A percentile compares a stretch with the other conserved stretches of the same genome.
Conservation (phyloP, 805 yeast genomes). For the Wickerhamiella dianesei region DNA sequence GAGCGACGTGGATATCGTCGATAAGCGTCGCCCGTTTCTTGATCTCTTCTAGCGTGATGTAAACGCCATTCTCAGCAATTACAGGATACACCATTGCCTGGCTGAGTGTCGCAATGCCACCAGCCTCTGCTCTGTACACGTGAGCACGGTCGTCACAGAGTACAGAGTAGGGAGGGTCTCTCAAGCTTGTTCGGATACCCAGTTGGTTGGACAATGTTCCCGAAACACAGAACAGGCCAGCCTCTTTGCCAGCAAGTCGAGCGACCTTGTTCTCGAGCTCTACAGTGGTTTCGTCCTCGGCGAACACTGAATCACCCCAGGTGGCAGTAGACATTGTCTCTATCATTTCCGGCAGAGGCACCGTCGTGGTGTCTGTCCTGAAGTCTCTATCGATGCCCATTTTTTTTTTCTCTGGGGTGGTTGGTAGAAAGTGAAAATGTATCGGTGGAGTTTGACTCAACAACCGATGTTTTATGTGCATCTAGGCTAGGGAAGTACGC, state of each 20-base stretch:
- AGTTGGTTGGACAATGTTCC: slow-evolving; percentile 89
- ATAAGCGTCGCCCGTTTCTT: slow-evolving; percentile 50
- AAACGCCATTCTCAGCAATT: slow-evolving; percentile 43
- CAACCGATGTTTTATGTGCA: no score
- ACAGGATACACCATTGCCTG: slow-evolving; percentile 88
- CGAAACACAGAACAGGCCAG: slow-evolving; percentile 70
- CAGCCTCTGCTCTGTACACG: slow-evolving; percentile 74
- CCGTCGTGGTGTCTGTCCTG: slow-evolving; percentile 72
- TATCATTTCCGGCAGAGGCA: slow-evolving; percentile 65
- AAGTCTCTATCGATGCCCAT: slow-evolving; percentile 11
- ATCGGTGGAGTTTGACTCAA: no score
- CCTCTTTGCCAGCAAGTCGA: slow-evolving; percentile 59
- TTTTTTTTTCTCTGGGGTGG: neutral
- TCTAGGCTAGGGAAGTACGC: no score
- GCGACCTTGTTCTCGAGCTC: slow-evolving; percentile 53
- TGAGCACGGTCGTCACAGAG: slow-evolving; percentile 81
- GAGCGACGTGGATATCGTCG: slow-evolving; percentile 78
- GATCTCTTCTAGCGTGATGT: slow-evolving; percentile 72
- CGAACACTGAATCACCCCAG: slow-evolving; percentile 79
- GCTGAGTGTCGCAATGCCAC: slow-evolving; percentile 76
- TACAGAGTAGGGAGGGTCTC: slow-evolving; percentile 75
- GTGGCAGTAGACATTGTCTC: slow-evolving; percentile 44
- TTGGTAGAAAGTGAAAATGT: neutral
- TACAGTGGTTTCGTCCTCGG: slow-evolving; percentile 62
- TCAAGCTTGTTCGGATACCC: slow-evolving; percentile 59